Base-by-base conservation (phyloP, 352 stramenopile genomes). In the Pythium aristosporum region DNA sequence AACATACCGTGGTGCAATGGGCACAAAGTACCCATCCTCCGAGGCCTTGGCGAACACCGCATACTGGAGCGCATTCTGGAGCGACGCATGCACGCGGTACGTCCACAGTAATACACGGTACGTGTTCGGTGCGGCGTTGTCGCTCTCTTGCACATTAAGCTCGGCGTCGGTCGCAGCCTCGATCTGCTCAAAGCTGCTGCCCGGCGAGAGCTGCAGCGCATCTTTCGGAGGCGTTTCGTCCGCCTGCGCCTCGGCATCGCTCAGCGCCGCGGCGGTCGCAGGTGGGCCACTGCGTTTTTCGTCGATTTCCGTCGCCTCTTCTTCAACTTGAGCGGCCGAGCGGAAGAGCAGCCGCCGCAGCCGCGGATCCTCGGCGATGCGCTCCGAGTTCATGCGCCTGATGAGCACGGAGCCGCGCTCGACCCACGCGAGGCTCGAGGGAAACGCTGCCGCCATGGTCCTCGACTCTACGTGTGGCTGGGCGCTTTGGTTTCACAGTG, bases 341-440 rank as follows among this genome's bases (percentile, higher is more conserved):
- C 76, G 65, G 9, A 88, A 75, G 41, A 93, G 59, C 46, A 93
- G 54, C 0, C 85, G 79, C 11, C 80, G 79, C 47, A 95, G 72
- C 30, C 87, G 85, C 61, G 84, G 84, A 61, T 95, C 87, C 68
- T 94, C 85, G 9, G 87, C 87, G 43, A 96, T 78, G 39, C 87
- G 83, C 71, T 96, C 87, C 48, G 86, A 92, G 64, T 96, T 96
- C 81, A 96, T 96, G 72, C 87, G 85, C 23, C 87, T 83, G 56
- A 96, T 87, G 49, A 96, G 75, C 55, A 85, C 79, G 5, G 87
- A 92, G 49, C 87, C 87, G 55, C 87, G 85, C 65, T 96, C 87
- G 34, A 91, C 76, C 85, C 87, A 94, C 54, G 79, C 76, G 32
- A 92, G 61, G 41, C 68, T 80, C 55, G 62, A 42, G 16, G 77